Evolutionary conservation across 129 eudicot species (phyloP).

Genomic region (Flaveria trinervia): DNA sequence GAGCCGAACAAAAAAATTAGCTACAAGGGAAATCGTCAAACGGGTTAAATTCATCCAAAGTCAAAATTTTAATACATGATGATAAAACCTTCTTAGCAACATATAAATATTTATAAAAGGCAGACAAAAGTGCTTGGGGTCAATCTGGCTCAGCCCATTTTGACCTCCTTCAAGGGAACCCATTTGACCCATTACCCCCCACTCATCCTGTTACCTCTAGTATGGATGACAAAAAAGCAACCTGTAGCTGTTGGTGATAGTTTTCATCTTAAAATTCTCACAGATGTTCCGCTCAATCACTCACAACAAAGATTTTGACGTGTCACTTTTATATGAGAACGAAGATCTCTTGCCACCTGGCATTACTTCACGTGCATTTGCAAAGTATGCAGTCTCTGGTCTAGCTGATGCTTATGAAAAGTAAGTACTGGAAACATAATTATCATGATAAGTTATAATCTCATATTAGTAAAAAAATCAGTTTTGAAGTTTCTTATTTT

Average conservation of each 20-base stretch:
- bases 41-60: background rate
- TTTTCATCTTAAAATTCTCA: constrained; percentile 7
- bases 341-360: constrained; percentile 83
- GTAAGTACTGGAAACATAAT: constrained; percentile 45
- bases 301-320: constrained; percentile 88
- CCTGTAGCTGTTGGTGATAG: constrained; percentile 8
- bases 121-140: background rate
- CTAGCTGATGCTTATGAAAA: constrained; percentile 83
- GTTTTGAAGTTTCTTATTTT: background rate
- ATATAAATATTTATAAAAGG: background rate
- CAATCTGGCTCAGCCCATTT: background rate
- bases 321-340: constrained; percentile 75
- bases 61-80: background rate
- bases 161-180: background rate
- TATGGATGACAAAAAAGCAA: background rate
- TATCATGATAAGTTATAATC: constrained; percentile 2
- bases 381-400: constrained; percentile 80
- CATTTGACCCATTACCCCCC: background rate
- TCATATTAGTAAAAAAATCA: background rate
- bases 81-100: background rate
- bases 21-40: background rate
- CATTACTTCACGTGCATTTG: constrained; percentile 64
- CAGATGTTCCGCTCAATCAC: constrained; percentile 92
- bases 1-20: background rate
- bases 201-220: background rate